Evolutionary conservation across 495 filamentous ascomycete species (phyloP).

Genomic region (Rostrohypoxylon terebratum): DNA sequence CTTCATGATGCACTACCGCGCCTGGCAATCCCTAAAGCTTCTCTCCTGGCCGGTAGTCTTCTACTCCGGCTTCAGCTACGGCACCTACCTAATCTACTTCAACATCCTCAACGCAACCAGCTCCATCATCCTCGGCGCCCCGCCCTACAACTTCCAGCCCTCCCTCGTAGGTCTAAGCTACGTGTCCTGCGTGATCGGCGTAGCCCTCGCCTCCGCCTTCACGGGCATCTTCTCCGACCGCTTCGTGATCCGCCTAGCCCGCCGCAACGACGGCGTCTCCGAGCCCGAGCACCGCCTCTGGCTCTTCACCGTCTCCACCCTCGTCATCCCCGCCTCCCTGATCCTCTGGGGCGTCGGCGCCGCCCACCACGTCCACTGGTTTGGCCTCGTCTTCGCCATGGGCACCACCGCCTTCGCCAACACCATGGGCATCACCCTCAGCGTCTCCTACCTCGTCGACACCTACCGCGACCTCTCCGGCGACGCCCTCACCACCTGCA

Average conservation of each 20-base stretch:
- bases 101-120: slow-evolving; percentile 75
- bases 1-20: slow-evolving; percentile 61
- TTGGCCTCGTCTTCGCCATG: slow-evolving; percentile 73
- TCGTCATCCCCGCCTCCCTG: slow-evolving; percentile 67
- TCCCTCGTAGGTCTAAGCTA: slow-evolving; percentile 74
- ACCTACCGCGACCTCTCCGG: slow-evolving; percentile 72
- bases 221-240: slow-evolving; percentile 66
- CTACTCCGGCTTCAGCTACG: slow-evolving; percentile 75
- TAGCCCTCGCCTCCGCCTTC: slow-evolving; percentile 48
- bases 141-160: slow-evolving; percentile 68
- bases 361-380: slow-evolving; percentile 70
- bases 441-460: slow-evolving; percentile 72
- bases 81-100: slow-evolving; percentile 72
- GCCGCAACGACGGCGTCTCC: slow-evolving; percentile 70
- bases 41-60: slow-evolving; percentile 72
- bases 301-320: slow-evolving; percentile 66
- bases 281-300: slow-evolving; percentile 73
- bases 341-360: slow-evolving; percentile 78
- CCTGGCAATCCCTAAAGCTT: slow-evolving; percentile 54
- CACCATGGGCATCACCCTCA: slow-evolving; percentile 68
- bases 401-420: slow-evolving; percentile 68
- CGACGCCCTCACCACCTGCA: slow-evolving; percentile 72
- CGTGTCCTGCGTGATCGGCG: slow-evolving; percentile 68
- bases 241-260: slow-evolving; percentile 67
- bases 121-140: slow-evolving; percentile 67